Conservation (phyloP, 2,329 filamentous ascomycete species). For the Akanthomyces muscarius region DNA sequence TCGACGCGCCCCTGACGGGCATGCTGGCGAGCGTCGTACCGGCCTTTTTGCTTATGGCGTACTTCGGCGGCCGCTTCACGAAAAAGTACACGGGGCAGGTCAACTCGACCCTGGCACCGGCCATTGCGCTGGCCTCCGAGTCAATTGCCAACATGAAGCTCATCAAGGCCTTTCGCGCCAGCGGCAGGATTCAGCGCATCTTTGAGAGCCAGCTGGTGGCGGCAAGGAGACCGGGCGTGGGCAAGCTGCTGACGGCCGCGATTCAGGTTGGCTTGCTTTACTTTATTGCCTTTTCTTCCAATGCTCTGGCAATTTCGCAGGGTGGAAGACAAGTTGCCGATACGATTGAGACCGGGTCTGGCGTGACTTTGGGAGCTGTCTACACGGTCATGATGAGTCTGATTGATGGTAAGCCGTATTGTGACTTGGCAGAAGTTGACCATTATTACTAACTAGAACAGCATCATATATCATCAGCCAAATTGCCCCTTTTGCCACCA, state of each 20-base stretch:
- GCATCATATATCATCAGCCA: constrained; percentile 54
- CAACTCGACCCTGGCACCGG: constrained; percentile 44
- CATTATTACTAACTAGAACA: constrained; percentile 12
- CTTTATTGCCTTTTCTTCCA: constrained; percentile 62
- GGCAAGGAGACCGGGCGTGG: constrained; percentile 46
- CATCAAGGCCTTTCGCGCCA: constrained; percentile 55
- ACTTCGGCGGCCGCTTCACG: constrained; percentile 47
- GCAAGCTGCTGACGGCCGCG: constrained; percentile 53
- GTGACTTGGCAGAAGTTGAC: background rate
- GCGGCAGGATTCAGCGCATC: constrained; percentile 46
- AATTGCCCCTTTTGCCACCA: constrained; percentile 55
- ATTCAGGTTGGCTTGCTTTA: constrained; percentile 60
- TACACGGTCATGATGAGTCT: constrained; percentile 54
- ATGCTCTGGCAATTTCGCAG: constrained; percentile 63
- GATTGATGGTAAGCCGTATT: constrained; percentile 40
- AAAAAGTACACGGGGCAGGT: constrained; percentile 43
- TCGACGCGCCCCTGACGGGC: constrained; percentile 51
- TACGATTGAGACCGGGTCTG: constrained; percentile 28
- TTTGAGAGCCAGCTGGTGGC: constrained; percentile 40
- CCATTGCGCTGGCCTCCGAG: constrained; percentile 53
- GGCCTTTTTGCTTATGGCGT: constrained; percentile 51
- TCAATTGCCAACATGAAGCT: constrained; percentile 49
- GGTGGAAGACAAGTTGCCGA: constrained; percentile 44
- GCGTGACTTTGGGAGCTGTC: constrained; percentile 42
- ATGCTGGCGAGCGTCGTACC: constrained; percentile 55